phyloP scores from a whole-genome alignment of 257 asterid genomes.

The Scutellaria barbata region DNA sequence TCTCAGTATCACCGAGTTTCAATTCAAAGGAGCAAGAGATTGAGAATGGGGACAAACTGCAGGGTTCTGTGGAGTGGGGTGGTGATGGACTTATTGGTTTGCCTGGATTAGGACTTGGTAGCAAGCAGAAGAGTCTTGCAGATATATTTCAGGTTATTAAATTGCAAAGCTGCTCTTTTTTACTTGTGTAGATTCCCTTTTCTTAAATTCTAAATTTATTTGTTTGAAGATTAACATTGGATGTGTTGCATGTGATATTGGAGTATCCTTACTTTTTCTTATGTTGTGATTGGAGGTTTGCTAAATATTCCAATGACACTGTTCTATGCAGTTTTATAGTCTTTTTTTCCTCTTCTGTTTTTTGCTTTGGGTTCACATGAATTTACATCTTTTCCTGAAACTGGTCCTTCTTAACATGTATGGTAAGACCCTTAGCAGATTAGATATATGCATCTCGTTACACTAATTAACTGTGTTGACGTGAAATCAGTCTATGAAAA shows the following conservation, averaged over 20 bases:
- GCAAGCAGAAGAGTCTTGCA: constrained; percentile 83
- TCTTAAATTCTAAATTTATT: neutral
- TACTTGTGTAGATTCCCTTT: neutral
- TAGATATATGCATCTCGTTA: neutral
- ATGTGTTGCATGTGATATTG: constrained; percentile 9
- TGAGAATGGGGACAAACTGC: constrained; percentile 57
- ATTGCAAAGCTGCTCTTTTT: constrained; percentile 14
- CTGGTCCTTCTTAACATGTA: constrained; percentile 7
- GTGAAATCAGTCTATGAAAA: neutral
- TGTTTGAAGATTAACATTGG: neutral
- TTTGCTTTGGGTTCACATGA: neutral
- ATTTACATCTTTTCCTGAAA: neutral
- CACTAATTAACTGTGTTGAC: neutral
- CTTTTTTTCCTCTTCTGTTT: neutral
- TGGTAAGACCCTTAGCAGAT: neutral
- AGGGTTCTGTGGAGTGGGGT: constrained; percentile 79
- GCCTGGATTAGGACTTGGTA: constrained; percentile 79
- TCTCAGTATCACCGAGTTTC: constrained; percentile 72
- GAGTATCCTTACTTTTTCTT: neutral
- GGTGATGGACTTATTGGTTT: constrained; percentile 93
- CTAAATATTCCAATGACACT: neutral
- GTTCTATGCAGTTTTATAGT: neutral
- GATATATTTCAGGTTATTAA: constrained; percentile 78
- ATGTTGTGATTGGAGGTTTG: constrained; percentile 9
- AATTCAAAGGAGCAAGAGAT: constrained; percentile 61